Conservation (phyloP, 2,329 filamentous ascomycete species). For the Pseudocercospora macadamiae region DNA sequence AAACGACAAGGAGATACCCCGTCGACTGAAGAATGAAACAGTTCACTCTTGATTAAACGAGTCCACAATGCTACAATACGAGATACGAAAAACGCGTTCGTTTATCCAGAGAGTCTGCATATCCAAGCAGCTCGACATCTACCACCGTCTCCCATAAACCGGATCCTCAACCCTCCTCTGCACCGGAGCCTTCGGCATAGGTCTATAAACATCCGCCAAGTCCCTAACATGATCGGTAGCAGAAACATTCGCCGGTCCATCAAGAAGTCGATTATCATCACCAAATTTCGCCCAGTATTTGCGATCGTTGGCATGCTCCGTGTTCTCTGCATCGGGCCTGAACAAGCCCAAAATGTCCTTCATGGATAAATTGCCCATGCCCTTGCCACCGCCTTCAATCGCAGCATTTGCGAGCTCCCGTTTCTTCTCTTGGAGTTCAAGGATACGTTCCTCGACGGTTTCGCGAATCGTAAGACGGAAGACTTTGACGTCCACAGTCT, state of each 20-base stretch:
- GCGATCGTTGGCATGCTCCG: slow-evolving; percentile 43
- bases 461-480: slow-evolving; percentile 88
- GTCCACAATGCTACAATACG: too few relatives aligned
- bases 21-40: too few relatives aligned
- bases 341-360: slow-evolving; percentile 93
- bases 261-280: slow-evolving; percentile 40
- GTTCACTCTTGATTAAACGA: too few relatives aligned
- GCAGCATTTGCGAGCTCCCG: slow-evolving; percentile 86
- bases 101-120: too few relatives aligned
- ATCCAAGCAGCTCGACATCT: too few relatives aligned
- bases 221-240: slow-evolving; percentile 8
- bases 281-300: slow-evolving; percentile 43
- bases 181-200: slow-evolving; percentile 23
- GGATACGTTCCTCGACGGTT: slow-evolving; percentile 89
- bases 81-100: too few relatives aligned
- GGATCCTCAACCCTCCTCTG: slow-evolving; percentile 37
- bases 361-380: slow-evolving; percentile 82
- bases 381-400: slow-evolving; percentile 75
- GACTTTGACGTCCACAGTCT: slow-evolving; percentile 90
- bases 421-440: slow-evolving; percentile 94
- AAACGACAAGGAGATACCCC: too few relatives aligned
- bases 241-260: slow-evolving; percentile 23
- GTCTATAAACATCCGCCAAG: slow-evolving; percentile 12
- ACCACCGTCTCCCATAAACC: slow-evolving; percentile 43
- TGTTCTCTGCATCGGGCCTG: slow-evolving; percentile 65